Base-by-base conservation (phyloP, 73 alveolate species). In the Blepharisma japonicum region DNA sequence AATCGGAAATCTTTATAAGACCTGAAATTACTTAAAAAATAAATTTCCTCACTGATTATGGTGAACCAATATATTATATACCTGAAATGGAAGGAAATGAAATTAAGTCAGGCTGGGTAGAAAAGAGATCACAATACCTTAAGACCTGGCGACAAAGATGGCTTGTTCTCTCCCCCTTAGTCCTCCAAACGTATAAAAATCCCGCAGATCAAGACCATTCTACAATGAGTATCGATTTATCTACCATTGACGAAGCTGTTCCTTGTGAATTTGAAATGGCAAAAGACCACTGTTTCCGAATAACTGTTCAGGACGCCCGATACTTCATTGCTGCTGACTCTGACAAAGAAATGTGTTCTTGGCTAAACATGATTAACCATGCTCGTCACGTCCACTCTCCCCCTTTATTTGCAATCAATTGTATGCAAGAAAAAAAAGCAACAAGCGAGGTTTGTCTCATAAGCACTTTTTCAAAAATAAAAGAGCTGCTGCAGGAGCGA, bases 81-180 rank as follows among this genome's bases (percentile, higher is more conserved):
- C 42, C 42, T 32, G 42, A 61, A 8, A 61, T 61, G 74, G 74
- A 61, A 61, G 80, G 27, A 70, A 70, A 45, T 8, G 27, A 14
- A 7, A 45, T 70, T n/a, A 70, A 70, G 27, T 9, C 56, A 38
- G 80, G 80, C 80, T 70, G 80, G 80, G 66, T 70, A 20, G 55
- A 70, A 14, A 70, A 70, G 42, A 1, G 66, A n/a, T 70, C 80
- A 39, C 32, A n/a, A 9, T 70, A 70, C 46, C 42, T 70, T 2
- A 70, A 70, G 27, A n/a, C 11, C n/a, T 70, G 80, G 66, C 18
- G 80, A 25, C 21, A 45, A 25, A 23, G 80, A 45, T 70, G 80
- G 80, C 61, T 70, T 39, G 80, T 70, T 39, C 14, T 70, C n/a
- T 9, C 47, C 14, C 47, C 14, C 14, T 14, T 39, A 9, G 11